Evolutionary conservation across 805 yeast genomes (phyloP), one percentile per base, ranked within the genome.

Genomic region (Starmerella bombi): DNA sequence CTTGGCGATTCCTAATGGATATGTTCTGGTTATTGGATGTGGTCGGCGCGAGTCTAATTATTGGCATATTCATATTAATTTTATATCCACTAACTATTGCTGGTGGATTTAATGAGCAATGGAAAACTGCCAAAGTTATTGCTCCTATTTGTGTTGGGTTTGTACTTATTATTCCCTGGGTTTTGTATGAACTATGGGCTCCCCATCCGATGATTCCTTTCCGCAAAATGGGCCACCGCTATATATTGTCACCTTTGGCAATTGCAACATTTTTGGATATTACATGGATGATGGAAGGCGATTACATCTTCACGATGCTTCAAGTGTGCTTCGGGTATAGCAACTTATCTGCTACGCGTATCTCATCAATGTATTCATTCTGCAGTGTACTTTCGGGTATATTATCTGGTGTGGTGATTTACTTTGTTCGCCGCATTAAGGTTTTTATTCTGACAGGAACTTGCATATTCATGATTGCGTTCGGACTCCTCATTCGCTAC

Each of bases 21-120:
- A 38, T 60, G 21, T 76, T 74, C 59, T 75, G 81, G 80, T 69
- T 71, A 51, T 54, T 77, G 34, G 93, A 81, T 55, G 58, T 76
- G 12, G 56, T 75, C 40, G 93, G 91, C 33, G 59, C 75, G 27
- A 50, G 75, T 16, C 58, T 77, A 17, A 54, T 79, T 50, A 64
- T 71, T 38, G 69, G 70, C 20, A 66, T 69, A 2, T 62, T 80
- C 18, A 84, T 82, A 32, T 70, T 78, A 49, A 64, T 81, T 34
- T 63, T 81, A 44, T 75, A 74, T 18, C 91, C 93, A 18, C 66
- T 81, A 49, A 80, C 91, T 10, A 59, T 81, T 23, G 86, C 86
- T 10, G 86, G 83, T 48, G 85, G 85, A 46, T 55, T 60, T 27
- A 34, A 53, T 1, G 48, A 61, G 2, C 63, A 66, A 38, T 81